Evolutionary conservation across 345 rosid species (phyloP), one percentile per base, ranked within the genome.

Genomic region (Euphorbia pulcherrima): DNA sequence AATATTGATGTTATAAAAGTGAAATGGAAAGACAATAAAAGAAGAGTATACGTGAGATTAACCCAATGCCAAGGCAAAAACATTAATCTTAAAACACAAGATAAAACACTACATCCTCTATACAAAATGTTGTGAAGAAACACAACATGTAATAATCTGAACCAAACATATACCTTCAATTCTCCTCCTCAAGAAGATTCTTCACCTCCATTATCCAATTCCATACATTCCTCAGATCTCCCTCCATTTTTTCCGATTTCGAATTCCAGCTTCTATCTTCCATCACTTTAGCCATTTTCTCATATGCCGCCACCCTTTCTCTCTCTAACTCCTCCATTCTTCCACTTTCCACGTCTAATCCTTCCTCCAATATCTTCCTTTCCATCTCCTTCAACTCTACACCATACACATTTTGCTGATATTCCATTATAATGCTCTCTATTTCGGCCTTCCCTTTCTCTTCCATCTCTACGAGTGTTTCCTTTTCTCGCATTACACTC

Each of bases 351-450:
- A 21, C 6, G 11, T 67, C 28, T 46, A 86, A 33, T 64, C 87
- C 93, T 70, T 79, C 90, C 72, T 80, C 79, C 66, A 84, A 30
- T 20, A 69, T 41, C 77, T 74, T 64, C 27, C 41, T 73, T 80
- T 94, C 97, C 12, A 71, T 85, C 24, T 68, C 84, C 59, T 79
- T 84, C 79, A 88, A 66, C 53, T 83, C 84, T 1, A 73, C 53
- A 35, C 87, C 88, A 64, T 82, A 85, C 24, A 84, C 84, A 1
- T 71, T 78, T 68, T 88, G 85, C 52, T 84, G 88, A 71, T 81
- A 85, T 40, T 81, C 92, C 10, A 86, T n/a, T 28, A 88, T 65
- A 87, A 83, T 63, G 47, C 50, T 72, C 27, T 80, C 81, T 29
- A 80, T 61, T 65, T 94, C 91, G 2, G 55, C 29, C 74, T 29